phyloP scores from a whole-genome alignment of 148 eudicot genomes.

The Fagopyrum esculentum region DNA sequence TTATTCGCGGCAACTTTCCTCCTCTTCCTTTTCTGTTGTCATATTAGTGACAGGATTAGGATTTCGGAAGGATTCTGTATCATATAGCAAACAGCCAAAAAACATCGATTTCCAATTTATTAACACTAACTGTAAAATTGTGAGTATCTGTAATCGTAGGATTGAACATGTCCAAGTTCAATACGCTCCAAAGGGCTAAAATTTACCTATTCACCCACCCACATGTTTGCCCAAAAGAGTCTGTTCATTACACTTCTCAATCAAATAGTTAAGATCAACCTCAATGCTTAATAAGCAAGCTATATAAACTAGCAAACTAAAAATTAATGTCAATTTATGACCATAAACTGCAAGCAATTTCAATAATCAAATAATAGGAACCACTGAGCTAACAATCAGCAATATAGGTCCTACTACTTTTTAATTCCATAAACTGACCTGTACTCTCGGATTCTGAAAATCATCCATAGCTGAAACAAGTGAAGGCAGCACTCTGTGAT shows the following conservation, averaged over 20 bases:
- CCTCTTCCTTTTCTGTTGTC: constrained; percentile 1
- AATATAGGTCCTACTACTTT: neutral
- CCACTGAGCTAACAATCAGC: neutral
- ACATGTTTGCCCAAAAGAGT: neutral
- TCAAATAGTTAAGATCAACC: neutral
- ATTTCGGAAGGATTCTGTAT: neutral
- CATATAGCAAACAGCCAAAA: neutral
- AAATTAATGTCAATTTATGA: neutral
- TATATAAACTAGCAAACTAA: neutral
- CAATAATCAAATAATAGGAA: neutral
- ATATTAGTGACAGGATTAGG: neutral
- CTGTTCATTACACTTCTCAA: neutral
- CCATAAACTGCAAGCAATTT: neutral
- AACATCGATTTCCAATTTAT: neutral
- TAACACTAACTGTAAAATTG: neutral
- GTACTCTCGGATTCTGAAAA: constrained; percentile 87
- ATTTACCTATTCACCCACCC: neutral
- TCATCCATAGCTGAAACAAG: constrained; percentile 82
- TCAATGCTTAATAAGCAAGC: neutral
- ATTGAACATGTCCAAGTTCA: neutral
- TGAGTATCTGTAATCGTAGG: neutral
- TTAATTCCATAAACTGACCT: constrained; percentile 31
- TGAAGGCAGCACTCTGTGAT: constrained; percentile 27
- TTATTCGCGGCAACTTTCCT: neutral
- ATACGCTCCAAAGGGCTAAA: neutral